Evolutionary conservation across 352 stramenopile genomes (phyloP).

Genomic region (Globisporangium parvum): DNA sequence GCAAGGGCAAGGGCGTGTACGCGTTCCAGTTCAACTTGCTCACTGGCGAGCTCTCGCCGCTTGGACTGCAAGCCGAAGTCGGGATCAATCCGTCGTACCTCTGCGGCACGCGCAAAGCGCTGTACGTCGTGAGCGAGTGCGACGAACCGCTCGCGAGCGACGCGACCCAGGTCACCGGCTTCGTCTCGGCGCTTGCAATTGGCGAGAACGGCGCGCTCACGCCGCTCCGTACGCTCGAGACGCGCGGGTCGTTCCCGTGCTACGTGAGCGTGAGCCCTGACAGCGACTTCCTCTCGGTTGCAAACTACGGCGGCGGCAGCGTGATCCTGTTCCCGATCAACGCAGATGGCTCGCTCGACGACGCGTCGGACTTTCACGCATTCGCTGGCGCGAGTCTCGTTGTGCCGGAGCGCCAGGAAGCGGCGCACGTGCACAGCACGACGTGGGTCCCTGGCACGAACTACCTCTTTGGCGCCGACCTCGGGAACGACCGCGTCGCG

Average conservation of each 20-base stretch:
- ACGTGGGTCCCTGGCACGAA: conserved; percentile 39
- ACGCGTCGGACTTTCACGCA: conserved; percentile 32
- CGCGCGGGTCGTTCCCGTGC: conserved; percentile 47
- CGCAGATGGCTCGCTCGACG: conserved; percentile 41
- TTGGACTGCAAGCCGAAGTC: conserved; percentile 34
- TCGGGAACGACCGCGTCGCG: conserved; percentile 63
- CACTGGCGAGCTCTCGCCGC: conserved; percentile 39
- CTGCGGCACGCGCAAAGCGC: conserved; percentile 22
- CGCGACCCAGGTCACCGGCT: conserved; percentile 40
- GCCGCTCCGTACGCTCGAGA: conserved; percentile 46
- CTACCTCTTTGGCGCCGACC: conserved; percentile 45
- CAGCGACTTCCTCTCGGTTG: conserved; percentile 47
- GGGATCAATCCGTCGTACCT: conserved; percentile 78
- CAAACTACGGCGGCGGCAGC: conserved; percentile 74
- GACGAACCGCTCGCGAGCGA: conserved; percentile 28
- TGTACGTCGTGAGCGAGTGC: conserved; percentile 75
- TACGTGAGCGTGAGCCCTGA: conserved; percentile 48
- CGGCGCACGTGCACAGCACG: conserved; percentile 69
- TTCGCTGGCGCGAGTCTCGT: conserved; percentile 41
- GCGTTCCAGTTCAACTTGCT: conserved; percentile 48
- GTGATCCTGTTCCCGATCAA: conserved; percentile 54
- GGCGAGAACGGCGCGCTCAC: conserved; percentile 28
- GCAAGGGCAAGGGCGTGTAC: conserved; percentile 71
- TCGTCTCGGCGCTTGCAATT: conserved; percentile 48
- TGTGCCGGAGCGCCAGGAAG: conserved; percentile 61